Evolutionary conservation across 1,284 basidiomycete genomes (phyloP).

Genomic region (Ustilago shanxiensis): DNA sequence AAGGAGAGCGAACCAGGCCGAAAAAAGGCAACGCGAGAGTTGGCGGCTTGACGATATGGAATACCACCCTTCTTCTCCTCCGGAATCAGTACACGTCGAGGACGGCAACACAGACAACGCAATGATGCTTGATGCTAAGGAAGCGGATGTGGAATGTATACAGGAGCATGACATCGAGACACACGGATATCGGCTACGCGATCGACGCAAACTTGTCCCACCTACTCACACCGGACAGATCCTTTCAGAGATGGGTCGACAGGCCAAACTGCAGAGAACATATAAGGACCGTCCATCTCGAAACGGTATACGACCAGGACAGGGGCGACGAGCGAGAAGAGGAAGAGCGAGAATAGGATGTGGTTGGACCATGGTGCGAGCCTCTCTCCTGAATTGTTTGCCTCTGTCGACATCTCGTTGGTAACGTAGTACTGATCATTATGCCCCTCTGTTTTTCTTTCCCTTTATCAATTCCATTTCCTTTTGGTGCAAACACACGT

Average conservation of each 20-base stretch:
- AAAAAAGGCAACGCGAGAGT: neutral
- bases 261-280: constrained; percentile 5
- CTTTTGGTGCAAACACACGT: neutral
- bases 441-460: neutral
- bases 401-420: neutral
- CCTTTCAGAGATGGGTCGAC: constrained; percentile 3
- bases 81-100: neutral
- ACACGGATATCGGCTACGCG: constrained; percentile 23
- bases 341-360: neutral
- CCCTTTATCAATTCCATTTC: too few relatives aligned
- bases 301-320: constrained; percentile 2
- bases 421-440: constrained; percentile 8
- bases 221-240: constrained; percentile 8
- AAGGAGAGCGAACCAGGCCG: neutral
- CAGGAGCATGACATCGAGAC: neutral
- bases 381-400: constrained; percentile 9
- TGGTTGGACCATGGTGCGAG: constrained; percentile 33
- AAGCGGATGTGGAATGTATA: neutral
- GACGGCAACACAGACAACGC: neutral
- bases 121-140: neutral
- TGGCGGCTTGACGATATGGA: neutral
- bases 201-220: constrained; percentile 18
- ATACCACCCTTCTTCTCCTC: neutral
- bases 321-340: neutral
- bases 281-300: constrained; percentile 6